These are phyloP conservation scores for Pythium graminicola DNA, from an alignment of 352 stramenopile species.

Conservation along the genomic window DNA sequence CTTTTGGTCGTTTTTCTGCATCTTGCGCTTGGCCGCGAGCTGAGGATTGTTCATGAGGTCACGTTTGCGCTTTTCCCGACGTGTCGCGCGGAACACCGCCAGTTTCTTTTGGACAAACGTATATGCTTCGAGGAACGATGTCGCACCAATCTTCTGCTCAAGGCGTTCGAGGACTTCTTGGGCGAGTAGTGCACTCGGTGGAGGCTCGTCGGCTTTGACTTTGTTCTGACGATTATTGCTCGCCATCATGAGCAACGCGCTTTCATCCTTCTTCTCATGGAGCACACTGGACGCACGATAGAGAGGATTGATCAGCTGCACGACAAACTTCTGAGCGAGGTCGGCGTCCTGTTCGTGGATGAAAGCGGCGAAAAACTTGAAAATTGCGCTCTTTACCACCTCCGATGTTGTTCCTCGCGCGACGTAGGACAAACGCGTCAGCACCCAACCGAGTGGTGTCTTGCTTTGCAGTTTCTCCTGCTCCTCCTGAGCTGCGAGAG, in stretches of 20 bases:
- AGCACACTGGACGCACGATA: conserved; percentile 56
- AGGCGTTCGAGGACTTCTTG: conserved; percentile 85
- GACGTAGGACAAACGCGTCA: conserved; percentile 79
- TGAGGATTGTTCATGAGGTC: conserved; percentile 73
- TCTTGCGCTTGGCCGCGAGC: conserved; percentile 64
- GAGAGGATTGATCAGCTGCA: conserved; percentile 83
- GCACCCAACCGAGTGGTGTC: conserved; percentile 73
- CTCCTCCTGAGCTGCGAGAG: conserved; percentile 32
- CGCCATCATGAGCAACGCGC: conserved; percentile 11
- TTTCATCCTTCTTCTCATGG: conserved; percentile 38
- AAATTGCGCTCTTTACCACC: conserved; percentile 64
- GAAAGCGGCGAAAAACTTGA: conserved; percentile 82
- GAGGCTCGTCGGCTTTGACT: conserved; percentile 21
- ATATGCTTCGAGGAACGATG: conserved; percentile 73
- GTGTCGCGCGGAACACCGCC: conserved; percentile 53
- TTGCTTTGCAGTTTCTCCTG: conserved; percentile 48
- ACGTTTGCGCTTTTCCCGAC: conserved; percentile 73
- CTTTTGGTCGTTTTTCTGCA: conserved; percentile 85
- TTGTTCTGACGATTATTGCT: conserved; percentile 1
- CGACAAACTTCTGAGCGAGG: conserved; percentile 50
- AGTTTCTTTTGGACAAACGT: conserved; percentile 83
- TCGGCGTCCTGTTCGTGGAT: conserved; percentile 46
- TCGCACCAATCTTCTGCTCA: conserved; percentile 65
- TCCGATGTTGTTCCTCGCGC: conserved; percentile 41
- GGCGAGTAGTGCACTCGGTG: conserved; percentile 52